phyloP scores from a whole-genome alignment of 2,329 filamentous ascomycete genomes.

The Akanthomyces uredinophilus region DNA sequence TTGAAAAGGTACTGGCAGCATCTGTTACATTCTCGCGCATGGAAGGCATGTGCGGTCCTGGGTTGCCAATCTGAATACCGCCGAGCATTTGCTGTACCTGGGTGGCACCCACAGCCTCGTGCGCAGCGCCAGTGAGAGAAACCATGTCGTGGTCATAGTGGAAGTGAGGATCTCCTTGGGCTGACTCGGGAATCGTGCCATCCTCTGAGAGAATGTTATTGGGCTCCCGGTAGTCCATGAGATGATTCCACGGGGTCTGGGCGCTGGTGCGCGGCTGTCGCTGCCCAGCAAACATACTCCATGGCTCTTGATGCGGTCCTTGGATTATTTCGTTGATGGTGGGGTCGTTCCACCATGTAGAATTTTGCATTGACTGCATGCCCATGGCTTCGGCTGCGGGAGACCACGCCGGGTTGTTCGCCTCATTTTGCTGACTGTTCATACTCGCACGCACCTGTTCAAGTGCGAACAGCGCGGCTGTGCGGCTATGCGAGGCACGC shows the following conservation, averaged over 20 bases:
- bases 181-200: neutral
- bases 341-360: neutral
- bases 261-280: neutral
- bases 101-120: neutral
- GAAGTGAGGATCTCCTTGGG: neutral
- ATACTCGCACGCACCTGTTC: neutral
- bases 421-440: neutral
- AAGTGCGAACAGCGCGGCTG: neutral
- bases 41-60: slow-evolving; percentile 1
- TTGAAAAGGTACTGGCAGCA: neutral
- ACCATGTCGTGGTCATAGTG: neutral
- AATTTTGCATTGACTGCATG: neutral
- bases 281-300: neutral
- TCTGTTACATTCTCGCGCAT: neutral
- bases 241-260: neutral
- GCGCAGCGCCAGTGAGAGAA: neutral
- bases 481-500: neutral
- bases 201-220: slow-evolving; percentile 1
- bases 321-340: neutral
- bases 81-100: slow-evolving; percentile 2
- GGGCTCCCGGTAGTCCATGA: neutral
- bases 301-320: neutral
- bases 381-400: neutral
- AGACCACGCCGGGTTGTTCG: neutral
- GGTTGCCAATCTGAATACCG: neutral